A percentile compares a stretch with the other conserved stretches of the same genome.
phyloP scores from a whole-genome alignment of 305 asterid species.

The Solanum aculeatissimum region DNA sequence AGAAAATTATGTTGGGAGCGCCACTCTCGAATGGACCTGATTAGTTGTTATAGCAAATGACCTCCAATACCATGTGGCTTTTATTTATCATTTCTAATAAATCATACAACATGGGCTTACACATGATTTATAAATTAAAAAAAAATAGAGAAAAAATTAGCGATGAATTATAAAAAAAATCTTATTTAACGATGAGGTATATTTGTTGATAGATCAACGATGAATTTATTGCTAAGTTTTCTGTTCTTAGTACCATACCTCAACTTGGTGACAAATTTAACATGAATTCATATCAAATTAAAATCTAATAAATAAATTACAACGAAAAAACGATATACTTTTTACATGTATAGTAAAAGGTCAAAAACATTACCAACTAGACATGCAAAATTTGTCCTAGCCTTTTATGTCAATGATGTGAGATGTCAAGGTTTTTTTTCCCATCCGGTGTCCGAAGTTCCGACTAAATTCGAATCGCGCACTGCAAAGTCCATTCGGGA shows the following conservation, averaged over 20 bases:
- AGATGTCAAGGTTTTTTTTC: slow-evolving; percentile 4
- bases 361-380: neutral
- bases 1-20: too few species aligned
- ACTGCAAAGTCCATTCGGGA: too few species aligned
- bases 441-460: too few species aligned
- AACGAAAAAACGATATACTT: neutral
- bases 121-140: too few species aligned
- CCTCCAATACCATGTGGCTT: slow-evolving; percentile 3
- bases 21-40: too few species aligned
- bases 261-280: neutral
- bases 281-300: neutral
- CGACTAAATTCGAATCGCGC: too few species aligned
- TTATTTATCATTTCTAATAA: neutral
- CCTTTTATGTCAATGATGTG: neutral
- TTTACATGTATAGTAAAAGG: neutral
- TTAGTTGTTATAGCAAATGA: neutral
- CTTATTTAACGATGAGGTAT: neutral
- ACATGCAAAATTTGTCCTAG: neutral
- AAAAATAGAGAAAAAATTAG: neutral
- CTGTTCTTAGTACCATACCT: neutral
- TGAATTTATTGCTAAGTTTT: neutral
- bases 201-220: neutral
- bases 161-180: neutral
- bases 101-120: neutral
- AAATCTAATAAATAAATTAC: neutral